Conservation (phyloP, 2,329 filamentous ascomycete genomes). For the Diaporthe citriasiana region DNA sequence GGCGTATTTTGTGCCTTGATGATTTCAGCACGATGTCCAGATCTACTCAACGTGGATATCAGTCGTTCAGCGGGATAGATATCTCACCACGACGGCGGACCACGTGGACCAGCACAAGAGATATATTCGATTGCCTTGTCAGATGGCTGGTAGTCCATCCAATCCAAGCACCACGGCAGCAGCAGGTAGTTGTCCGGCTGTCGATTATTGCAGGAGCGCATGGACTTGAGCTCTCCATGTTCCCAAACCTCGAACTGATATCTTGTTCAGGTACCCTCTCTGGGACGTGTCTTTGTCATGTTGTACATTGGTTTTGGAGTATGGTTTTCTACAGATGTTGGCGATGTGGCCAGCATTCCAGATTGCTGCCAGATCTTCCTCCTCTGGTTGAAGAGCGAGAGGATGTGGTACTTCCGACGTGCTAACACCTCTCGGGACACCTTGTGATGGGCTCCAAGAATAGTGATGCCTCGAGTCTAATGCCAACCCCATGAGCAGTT, state of each 20-base stretch:
- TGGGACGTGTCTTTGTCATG: background rate
- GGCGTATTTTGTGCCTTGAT: background rate
- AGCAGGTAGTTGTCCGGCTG: background rate
- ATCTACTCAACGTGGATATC: background rate
- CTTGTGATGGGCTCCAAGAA: background rate
- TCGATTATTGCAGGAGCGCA: background rate
- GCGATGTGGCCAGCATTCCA: background rate
- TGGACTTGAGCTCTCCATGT: background rate
- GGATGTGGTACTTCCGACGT: background rate
- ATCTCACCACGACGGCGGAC: background rate
- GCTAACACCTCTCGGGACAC: background rate
- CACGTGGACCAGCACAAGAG: background rate
- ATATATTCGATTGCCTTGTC: background rate
- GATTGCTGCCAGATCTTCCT: background rate
- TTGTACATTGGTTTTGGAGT: slow-evolving; percentile 21
- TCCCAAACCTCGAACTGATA: background rate
- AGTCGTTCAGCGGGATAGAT: background rate
- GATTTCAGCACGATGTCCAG: background rate
- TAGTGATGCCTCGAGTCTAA: background rate
- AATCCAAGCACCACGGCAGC: no score
- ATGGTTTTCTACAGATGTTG: background rate
- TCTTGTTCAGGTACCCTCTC: background rate
- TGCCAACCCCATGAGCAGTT: background rate
- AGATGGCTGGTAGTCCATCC: background rate
- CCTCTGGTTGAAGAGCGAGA: background rate